A percentile compares a stretch with the other conserved stretches of the same genome.
phyloP scores from a whole-genome alignment of 1,284 basidiomycete species.

The Earliella scabrosa region DNA sequence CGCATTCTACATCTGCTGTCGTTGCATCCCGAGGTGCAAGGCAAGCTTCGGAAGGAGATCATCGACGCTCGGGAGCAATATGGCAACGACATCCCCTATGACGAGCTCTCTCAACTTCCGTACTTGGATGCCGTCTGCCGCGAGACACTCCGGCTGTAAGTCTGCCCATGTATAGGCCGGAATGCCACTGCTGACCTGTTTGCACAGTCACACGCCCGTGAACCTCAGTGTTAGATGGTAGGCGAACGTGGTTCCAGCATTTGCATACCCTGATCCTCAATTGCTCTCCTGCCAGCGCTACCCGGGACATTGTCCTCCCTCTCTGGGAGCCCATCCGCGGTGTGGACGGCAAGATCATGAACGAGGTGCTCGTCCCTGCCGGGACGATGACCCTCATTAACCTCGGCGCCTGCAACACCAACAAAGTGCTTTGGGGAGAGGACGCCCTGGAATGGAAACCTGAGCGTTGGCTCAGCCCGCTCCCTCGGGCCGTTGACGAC shows the following conservation, averaged over 20 bases:
- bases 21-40: conserved; percentile 22
- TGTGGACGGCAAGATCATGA: conserved; percentile 15
- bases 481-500: conserved; percentile 3
- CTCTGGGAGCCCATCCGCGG: conserved; percentile 2
- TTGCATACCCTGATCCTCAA: too few relatives aligned
- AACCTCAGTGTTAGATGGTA: not conserved
- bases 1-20: conserved; percentile 25
- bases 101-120: conserved; percentile 23
- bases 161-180: not conserved
- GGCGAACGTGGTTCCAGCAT: not conserved
- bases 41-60: conserved; percentile 24
- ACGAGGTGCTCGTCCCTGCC: conserved; percentile 8
- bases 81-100: conserved; percentile 21
- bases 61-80: conserved; percentile 5
- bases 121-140: conserved; percentile 28
- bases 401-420: conserved; percentile 11
- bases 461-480: conserved; percentile 5
- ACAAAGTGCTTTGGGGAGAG: conserved; percentile 6
- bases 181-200: not conserved
- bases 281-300: not conserved
- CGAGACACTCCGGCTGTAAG: conserved; percentile 30
- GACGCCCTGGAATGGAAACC: conserved; percentile 12
- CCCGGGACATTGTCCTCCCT: not conserved
- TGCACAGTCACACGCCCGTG: not conserved
- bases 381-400: conserved; percentile 12